phyloP scores from a whole-genome alignment of 306 rosid genomes.

The Dalbergia cultrata region DNA sequence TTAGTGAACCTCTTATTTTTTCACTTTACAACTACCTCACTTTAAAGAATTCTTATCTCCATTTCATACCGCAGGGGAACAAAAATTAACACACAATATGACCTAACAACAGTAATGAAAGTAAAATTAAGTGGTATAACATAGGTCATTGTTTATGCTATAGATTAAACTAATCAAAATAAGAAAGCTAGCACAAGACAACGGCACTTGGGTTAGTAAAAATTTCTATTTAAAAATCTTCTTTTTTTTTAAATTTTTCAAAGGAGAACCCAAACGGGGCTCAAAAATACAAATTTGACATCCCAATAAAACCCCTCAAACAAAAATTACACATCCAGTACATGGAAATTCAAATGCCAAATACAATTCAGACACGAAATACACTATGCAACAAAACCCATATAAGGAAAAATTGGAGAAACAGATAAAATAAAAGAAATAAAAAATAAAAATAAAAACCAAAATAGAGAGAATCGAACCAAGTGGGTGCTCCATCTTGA shows the following conservation, averaged over 20 bases:
- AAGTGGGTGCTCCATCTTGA: constrained; percentile 50
- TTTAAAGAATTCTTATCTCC: too few species aligned
- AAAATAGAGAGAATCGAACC: constrained; percentile 27
- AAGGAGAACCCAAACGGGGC: background rate
- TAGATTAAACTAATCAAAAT: background rate
- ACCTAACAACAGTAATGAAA: constrained; percentile 6
- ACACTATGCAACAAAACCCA: background rate
- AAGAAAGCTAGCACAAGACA: background rate
- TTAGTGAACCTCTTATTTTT: too few species aligned
- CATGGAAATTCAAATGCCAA: constrained; percentile 4
- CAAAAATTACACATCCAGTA: background rate
- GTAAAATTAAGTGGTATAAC: background rate
- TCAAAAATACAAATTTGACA: constrained; percentile 26
- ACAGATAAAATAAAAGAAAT: background rate
- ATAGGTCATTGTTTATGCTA: constrained; percentile 3
- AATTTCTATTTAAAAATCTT: background rate
- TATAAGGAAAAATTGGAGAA: background rate
- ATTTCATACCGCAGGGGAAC: background rate
- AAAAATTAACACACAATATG: background rate
- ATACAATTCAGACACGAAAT: background rate
- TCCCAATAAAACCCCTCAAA: background rate
- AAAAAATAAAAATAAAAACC: background rate
- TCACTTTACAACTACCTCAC: too few species aligned
- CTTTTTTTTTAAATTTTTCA: too few species aligned
- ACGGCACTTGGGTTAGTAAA: background rate